Conservation (phyloP, 2,329 filamentous ascomycete genomes). For the Capronia americana region DNA sequence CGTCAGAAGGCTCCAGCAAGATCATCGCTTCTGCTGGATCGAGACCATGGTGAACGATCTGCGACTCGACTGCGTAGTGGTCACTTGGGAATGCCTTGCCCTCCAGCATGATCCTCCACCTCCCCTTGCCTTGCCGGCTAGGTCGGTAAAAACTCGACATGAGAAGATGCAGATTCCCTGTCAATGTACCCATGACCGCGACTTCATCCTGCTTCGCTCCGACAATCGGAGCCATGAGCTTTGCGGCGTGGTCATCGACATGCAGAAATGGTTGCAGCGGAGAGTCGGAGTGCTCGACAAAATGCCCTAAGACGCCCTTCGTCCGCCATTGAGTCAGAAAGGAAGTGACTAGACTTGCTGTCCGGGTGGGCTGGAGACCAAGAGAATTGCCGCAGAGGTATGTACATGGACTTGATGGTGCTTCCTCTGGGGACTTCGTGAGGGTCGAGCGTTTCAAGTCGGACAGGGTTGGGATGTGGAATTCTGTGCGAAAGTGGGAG, state of each 20-base stretch:
- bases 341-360: constrained; percentile 68
- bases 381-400: constrained; percentile 93
- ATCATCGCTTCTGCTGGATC: constrained; percentile 73
- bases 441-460: constrained; percentile 72
- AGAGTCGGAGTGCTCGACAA: constrained; percentile 70
- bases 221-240: constrained; percentile 73
- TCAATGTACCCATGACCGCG: constrained; percentile 87
- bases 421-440: constrained; percentile 45
- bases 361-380: constrained; percentile 77
- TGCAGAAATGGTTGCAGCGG: constrained; percentile 76
- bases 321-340: constrained; percentile 85
- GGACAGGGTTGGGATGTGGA: constrained; percentile 75
- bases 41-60: constrained; percentile 73
- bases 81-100: constrained; percentile 90
- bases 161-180: constrained; percentile 78
- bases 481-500: constrained; percentile 69
- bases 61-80: constrained; percentile 84
- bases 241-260: constrained; percentile 75
- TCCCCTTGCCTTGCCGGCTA: constrained; percentile 55
- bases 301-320: constrained; percentile 85
- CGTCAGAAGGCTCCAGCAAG: constrained; percentile 68
- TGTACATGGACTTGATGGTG: constrained; percentile 55
- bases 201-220: constrained; percentile 76
- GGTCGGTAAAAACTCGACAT: constrained; percentile 86
- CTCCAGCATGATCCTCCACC: constrained; percentile 84